phyloP scores from a whole-genome alignment of 805 yeast species.

The Candida ipomoeae region DNA sequence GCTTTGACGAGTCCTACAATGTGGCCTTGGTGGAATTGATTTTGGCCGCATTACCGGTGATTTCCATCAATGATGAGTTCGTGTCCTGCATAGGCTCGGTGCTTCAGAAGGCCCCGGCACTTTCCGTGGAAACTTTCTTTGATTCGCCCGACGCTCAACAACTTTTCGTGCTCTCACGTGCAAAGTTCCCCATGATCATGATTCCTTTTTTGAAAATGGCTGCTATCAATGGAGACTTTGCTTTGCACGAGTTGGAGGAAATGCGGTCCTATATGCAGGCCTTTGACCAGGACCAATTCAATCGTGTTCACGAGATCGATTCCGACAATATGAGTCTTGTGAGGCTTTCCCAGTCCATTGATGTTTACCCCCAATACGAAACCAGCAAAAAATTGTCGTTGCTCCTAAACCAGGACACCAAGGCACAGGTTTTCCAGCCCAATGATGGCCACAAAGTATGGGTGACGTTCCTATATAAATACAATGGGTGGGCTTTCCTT shows the following conservation, averaged over 20 bases:
- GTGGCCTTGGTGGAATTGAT: conserved; percentile 47
- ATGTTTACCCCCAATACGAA: conserved; percentile 57
- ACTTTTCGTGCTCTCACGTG: conserved; percentile 51
- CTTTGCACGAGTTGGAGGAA: conserved; percentile 55
- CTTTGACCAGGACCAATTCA: conserved; percentile 37
- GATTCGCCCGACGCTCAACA: conserved; percentile 40
- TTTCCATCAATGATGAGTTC: conserved; percentile 44
- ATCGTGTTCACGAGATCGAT: conserved; percentile 42
- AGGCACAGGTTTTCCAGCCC: conserved; percentile 65
- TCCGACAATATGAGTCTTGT: conserved; percentile 52
- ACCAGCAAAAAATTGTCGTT: conserved; percentile 43
- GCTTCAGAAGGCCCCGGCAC: conserved; percentile 42
- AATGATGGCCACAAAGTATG: conserved; percentile 29
- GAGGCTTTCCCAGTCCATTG: conserved; percentile 43
- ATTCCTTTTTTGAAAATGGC: conserved; percentile 58
- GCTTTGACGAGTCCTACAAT: conserved; percentile 48
- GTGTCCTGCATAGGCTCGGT: conserved; percentile 41
- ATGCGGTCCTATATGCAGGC: conserved; percentile 60
- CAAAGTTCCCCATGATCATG: conserved; percentile 70
- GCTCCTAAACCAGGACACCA: conserved; percentile 48
- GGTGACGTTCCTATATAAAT: conserved; percentile 66
- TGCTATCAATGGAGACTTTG: conserved; percentile 61
- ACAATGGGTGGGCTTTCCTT: conserved; percentile 82
- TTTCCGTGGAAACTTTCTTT: conserved; percentile 44
- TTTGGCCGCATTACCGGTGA: conserved; percentile 45